A percentile compares a stretch with the other conserved stretches of the same genome.
Evolutionary conservation across 805 yeast genomes (phyloP).

Genomic region (Pichia exigua): DNA sequence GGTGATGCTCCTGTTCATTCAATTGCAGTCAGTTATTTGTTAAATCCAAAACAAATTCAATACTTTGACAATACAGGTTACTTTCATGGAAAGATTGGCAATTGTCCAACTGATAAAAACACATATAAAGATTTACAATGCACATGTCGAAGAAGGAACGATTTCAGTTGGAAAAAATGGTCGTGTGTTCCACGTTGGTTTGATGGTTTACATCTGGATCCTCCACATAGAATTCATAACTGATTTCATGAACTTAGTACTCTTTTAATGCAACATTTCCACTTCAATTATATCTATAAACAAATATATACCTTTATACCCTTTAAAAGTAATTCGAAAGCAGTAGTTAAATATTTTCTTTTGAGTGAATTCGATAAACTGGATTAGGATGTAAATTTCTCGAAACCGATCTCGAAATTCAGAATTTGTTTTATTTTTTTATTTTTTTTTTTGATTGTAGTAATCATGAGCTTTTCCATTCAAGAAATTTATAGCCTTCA

Average conservation of each 20-base stretch:
- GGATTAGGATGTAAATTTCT: too few relatives aligned
- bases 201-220: slow-evolving; percentile 3
- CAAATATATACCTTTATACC: neutral
- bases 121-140: slow-evolving; percentile 40
- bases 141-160: slow-evolving; percentile 39
- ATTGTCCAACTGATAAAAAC: slow-evolving; percentile 46
- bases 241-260: neutral
- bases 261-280: too few relatives aligned
- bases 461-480: neutral
- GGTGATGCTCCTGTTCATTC: slow-evolving; percentile 75
- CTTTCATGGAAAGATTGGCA: slow-evolving; percentile 46
- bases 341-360: too few relatives aligned
- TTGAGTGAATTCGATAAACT: too few relatives aligned
- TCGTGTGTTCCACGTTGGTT: slow-evolving; percentile 43
- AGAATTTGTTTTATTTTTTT: neutral
- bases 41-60: slow-evolving; percentile 41
- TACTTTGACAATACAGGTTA: slow-evolving; percentile 55
- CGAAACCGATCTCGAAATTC: neutral
- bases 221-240: slow-evolving; percentile 5
- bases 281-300: neutral
- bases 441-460: too few relatives aligned
- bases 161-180: slow-evolving; percentile 44
- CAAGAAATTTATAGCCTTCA: neutral
- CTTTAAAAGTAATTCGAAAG: neutral
- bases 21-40: slow-evolving; percentile 49